Base-by-base conservation (phyloP, 1,284 basidiomycete genomes). In the Pascua guehoae region DNA sequence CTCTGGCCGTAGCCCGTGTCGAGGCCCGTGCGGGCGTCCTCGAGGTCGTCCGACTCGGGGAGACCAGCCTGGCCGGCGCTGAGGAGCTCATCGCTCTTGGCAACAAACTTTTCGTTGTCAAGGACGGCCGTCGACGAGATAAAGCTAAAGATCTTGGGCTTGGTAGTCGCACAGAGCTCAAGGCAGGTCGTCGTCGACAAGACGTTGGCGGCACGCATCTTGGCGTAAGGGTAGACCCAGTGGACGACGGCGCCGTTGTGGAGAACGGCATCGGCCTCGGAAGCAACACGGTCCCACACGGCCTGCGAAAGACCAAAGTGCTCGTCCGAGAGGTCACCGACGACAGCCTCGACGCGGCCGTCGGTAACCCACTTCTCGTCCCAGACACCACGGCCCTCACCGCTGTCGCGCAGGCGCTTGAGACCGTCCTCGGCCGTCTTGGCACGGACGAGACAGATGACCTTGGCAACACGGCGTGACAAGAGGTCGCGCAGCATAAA, bases 221-320 rank as follows among this genome's bases (percentile, higher is more conserved):
- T 92, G 73, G 91, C 88, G 78, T 99, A 99, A 0, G 94, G 92
- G 77, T 98, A 98, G 3, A 98, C 91, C 96, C 96, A 99, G 73
- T 98, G 96, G 14, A 98, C 96, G 73, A 98, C 79, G 18, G 96
- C 96, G 47, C 96, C 96, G 69, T 99, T 99, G 76, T 98, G 96
- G 54, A 98, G 73, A 37, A 99, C 82, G 1, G 86, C 86, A 72
- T 98, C 93, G 0, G 87, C 85, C 72, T 95, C 88, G 37, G 79
- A 71, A 0, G 87, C 84, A 12, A 97, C 71, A 18, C 83, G 79
- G 40, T 80, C 73, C 91, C 93, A 98, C 0, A 79, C 80, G 4
- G 75, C 77, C 39, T 83, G 74, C 38, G 81, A 81, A 58, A 98
- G 78, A 4, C 95, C 96, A 63, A 98, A 89, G 40, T 80, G 79